Evolutionary conservation across 352 stramenopile species (phyloP), one percentile per base, ranked within the genome.

Genomic region (Globisporangium echinulatum): DNA sequence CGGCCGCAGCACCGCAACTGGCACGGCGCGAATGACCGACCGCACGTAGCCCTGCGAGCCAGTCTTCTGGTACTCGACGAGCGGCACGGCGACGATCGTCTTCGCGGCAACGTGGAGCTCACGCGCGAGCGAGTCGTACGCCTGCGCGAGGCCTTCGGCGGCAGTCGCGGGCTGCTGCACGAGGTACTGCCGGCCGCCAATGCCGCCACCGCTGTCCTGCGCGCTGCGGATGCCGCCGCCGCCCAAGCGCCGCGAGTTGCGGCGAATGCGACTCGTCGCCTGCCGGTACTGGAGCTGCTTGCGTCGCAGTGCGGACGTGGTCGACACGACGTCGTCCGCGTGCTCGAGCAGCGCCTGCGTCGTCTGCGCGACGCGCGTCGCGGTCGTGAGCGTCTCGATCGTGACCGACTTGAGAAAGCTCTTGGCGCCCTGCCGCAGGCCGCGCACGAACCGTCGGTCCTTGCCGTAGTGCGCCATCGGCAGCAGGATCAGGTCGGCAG

Each of bases 11-110:
- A 96, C 83, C 0, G 85, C 85, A 15, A 96, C 83, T 2, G 86
- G 86, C 39, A 96, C 86, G 0, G 86, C 86, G n/a, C 86, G 83
- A 51, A 96, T 96, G 42, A 96, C 85, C 14, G 82, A 93, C 4
- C 86, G 79, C 56, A 94, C 86, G 66, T 94, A 96, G 33, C 86
- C 86, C 51, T 92, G 81, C 7, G 86, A 93, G n/a, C 86, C 86
- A 37, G 86, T 94, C 62, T 91, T 91, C 71, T 92, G 90, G 75
- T 96, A 96, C 72, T 96, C 86, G 39, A 96, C 81, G n/a, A 96
- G 71, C 15, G 86, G 86, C 33, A 96, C 83, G 0, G 86, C 86
- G 51, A 96, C 86, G 53, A 96, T 96, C 14, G 85, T 96, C 71
- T 96, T 94, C 10, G 85, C 85, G 7, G 84, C 86, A 9, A 90